These are phyloP conservation scores for Scleromitrula shiraiana DNA, from an alignment of 2,329 filamentous ascomycete genomes.

Conservation along the genomic window DNA sequence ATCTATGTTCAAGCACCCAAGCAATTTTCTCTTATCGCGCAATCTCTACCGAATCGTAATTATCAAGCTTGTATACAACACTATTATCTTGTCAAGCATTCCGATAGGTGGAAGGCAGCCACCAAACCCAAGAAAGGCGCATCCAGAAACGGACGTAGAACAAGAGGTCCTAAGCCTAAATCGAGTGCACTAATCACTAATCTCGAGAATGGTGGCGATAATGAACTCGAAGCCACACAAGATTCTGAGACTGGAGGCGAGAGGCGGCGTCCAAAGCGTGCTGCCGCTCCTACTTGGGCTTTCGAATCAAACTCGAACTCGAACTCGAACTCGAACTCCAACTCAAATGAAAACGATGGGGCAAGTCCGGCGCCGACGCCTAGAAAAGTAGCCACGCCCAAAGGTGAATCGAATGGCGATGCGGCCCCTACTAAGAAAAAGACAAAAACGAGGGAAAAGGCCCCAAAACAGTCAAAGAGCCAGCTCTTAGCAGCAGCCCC, in stretches of 20 bases:
- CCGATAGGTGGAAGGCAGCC: constrained; percentile 60
- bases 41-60: constrained; percentile 56
- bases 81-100: constrained; percentile 77
- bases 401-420: constrained; percentile 33
- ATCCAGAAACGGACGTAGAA: constrained; percentile 47
- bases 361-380: constrained; percentile 51
- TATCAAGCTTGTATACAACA: constrained; percentile 79
- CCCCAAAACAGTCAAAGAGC: constrained; percentile 26
- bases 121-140: constrained; percentile 39
- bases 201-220: constrained; percentile 32
- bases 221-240: constrained; percentile 26
- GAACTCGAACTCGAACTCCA: no score
- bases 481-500: constrained; percentile 27
- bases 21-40: constrained; percentile 73
- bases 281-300: constrained; percentile 61
- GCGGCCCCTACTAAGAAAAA: constrained; percentile 33
- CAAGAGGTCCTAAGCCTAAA: constrained; percentile 45
- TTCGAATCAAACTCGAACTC: constrained; percentile 58
- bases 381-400: constrained; percentile 39
- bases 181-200: constrained; percentile 60
- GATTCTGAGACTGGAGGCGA: constrained; percentile 49
- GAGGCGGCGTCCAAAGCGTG: constrained; percentile 51
- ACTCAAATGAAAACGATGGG: constrained; percentile 49
- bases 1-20: constrained; percentile 70
- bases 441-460: constrained; percentile 25